Evolutionary conservation across 164 flowering plant species (phyloP), one percentile per base, ranked within the genome.

Genomic region (Magnolia sinica): DNA sequence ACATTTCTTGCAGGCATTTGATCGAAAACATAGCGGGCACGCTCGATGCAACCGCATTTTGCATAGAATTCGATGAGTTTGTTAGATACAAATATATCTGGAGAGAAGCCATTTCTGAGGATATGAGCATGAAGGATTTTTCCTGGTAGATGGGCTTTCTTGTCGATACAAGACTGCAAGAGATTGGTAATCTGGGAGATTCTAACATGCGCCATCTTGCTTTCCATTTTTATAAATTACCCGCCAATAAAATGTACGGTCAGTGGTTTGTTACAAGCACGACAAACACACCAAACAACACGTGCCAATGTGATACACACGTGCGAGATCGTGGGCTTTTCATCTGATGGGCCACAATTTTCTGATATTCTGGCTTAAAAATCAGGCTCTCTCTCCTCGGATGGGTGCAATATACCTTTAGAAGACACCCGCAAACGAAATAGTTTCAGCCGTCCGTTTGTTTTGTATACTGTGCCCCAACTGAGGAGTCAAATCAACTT

Each of bases 31-130:
- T 66, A 76, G 31, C 74, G 86, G 1, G 95, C 86, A 16, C 66
- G 73, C 1, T 4, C 70, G 0, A 74, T 19, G 18, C 78, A 50
- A 51, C 78, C 80, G 71, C 91, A 89, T 73, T 81, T 86, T 4
- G 88, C 84, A 77, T 91, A 92, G 0, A 91, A 74, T 19, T 91
- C 93, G 14, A 92, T 82, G 70, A 95, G 87, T 66, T 90, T 89
- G 82, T 92, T 95, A 16, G 80, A 87, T n/a, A 91, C 84, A 50
- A 88, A 91, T 20, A 87, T 84, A 64, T 91, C 86, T 4, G 78
- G 3, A 73, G 77, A 76, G 45, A 87, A 82, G 24, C 85, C 86
- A 10, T 76, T 49, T 1, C 90, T 87, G 68, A 91, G 71, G 22
- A 89, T 82, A 63, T 81, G 84, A 55, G 89, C 88, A 64, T 91